Evolutionary conservation across 2,329 filamentous ascomycete species (phyloP).

Genomic region (Aspergillus caelatus): DNA sequence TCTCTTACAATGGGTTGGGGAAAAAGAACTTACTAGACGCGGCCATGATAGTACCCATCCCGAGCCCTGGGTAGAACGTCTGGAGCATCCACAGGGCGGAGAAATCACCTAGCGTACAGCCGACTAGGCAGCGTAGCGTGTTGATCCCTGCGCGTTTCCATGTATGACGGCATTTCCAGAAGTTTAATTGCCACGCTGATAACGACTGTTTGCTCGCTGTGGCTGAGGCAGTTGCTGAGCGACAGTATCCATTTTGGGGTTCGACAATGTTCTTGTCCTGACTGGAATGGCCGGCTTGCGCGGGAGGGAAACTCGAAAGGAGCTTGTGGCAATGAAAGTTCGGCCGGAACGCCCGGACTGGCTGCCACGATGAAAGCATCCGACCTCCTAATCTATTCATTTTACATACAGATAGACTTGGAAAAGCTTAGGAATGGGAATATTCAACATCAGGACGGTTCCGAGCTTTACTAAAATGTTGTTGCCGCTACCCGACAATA

Average conservation of each 20-base stretch:
- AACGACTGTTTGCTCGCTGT: neutral
- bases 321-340: no score
- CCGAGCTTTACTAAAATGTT: neutral
- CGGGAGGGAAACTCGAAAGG: neutral
- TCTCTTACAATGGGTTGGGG: neutral
- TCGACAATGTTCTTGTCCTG: neutral
- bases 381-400: neutral
- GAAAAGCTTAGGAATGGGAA: neutral
- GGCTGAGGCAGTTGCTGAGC: neutral
- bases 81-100: slow-evolving; percentile 60
- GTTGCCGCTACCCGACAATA: neutral
- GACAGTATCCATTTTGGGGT: neutral
- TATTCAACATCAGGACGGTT: neutral
- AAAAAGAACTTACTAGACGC: slow-evolving; percentile 49
- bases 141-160: slow-evolving; percentile 59
- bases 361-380: neutral
- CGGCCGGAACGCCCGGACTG: neutral
- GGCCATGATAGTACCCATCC: slow-evolving; percentile 55
- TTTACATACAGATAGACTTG: neutral
- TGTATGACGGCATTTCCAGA: slow-evolving; percentile 39
- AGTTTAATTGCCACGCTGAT: slow-evolving; percentile 16
- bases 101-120: slow-evolving; percentile 61
- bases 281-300: neutral
- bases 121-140: slow-evolving; percentile 58
- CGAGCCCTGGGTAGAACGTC: slow-evolving; percentile 49